A percentile compares a stretch with the other conserved stretches of the same genome.
phyloP scores from a whole-genome alignment of 2,329 filamentous ascomycete species.

The Epichloe glyceriae region DNA sequence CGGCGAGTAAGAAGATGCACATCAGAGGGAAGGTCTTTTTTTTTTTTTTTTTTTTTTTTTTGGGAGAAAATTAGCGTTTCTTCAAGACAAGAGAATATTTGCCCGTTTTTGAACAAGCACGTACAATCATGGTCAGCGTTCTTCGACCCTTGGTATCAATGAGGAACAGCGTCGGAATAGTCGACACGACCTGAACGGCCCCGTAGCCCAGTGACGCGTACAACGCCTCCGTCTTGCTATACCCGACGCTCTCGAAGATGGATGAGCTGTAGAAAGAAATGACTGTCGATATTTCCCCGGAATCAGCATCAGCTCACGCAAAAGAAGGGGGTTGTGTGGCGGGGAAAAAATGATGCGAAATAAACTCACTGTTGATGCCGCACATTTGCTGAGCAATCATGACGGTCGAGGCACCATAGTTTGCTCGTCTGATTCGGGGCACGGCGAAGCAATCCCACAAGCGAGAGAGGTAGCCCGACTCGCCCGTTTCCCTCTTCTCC shows the following conservation, averaged over 20 bases:
- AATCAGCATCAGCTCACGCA: neutral
- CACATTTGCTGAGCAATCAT: slow-evolving; percentile 66
- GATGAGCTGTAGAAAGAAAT: slow-evolving; percentile 59
- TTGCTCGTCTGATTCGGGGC: slow-evolving; percentile 56
- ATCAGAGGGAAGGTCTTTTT: slow-evolving; percentile 15
- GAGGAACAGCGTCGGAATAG: slow-evolving; percentile 17
- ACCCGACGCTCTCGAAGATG: slow-evolving; percentile 42
- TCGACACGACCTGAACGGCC: slow-evolving; percentile 32
- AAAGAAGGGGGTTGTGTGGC: neutral
- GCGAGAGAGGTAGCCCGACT: slow-evolving; percentile 18
- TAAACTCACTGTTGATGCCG: slow-evolving; percentile 14
- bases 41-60: too few relatives aligned
- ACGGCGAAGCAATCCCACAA: slow-evolving; percentile 48
- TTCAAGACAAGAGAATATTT: neutral
- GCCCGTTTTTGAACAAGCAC: neutral
- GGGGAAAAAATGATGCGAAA: neutral
- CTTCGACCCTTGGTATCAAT: slow-evolving; percentile 18
- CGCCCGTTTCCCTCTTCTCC: slow-evolving; percentile 16
- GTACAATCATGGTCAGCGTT: slow-evolving; percentile 13
- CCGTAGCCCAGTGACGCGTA: slow-evolving; percentile 30
- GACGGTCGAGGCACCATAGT: slow-evolving; percentile 60
- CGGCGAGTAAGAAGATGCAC: slow-evolving; percentile 16
- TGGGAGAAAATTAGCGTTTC: neutral
- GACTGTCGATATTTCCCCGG: slow-evolving; percentile 20
- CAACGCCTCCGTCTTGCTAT: slow-evolving; percentile 34